A percentile compares a stretch with the other conserved stretches of the same genome.
Conservation (phyloP, 768 basidiomycete species). For the Cantharellus anzutake region DNA sequence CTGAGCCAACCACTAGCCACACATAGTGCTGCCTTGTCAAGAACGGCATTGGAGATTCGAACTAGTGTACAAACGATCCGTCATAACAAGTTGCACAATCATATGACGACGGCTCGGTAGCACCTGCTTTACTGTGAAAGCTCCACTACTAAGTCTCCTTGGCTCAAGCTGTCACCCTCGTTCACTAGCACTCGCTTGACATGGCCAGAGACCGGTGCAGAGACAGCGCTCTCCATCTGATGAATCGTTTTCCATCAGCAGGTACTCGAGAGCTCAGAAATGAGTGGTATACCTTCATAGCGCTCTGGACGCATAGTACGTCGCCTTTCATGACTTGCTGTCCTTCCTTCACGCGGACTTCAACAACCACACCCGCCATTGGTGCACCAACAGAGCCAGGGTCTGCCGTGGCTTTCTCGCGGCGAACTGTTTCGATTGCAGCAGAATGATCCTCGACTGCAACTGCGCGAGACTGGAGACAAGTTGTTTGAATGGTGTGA, state of each 20-base stretch:
- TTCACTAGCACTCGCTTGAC: constrained; percentile 84
- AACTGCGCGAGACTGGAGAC: constrained; percentile 69
- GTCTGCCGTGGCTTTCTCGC: constrained; percentile 86
- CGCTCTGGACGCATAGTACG: constrained; percentile 84
- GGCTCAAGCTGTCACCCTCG: constrained; percentile 88
- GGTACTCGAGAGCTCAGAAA: neutral
- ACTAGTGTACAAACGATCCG: too few relatives aligned
- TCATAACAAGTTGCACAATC: too few relatives aligned
- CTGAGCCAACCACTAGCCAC: too few relatives aligned
- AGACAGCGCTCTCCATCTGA: constrained; percentile 95
- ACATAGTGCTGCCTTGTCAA: too few relatives aligned
- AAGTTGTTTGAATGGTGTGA: neutral
- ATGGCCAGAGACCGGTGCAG: constrained; percentile 90
- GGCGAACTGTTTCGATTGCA: constrained; percentile 82
- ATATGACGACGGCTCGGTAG: too few relatives aligned
- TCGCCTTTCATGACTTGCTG: constrained; percentile 98
- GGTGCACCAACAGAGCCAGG: constrained; percentile 96
- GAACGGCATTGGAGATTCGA: too few relatives aligned
- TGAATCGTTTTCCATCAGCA: neutral
- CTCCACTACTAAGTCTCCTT: constrained; percentile 80
- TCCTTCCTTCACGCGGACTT: constrained; percentile 94
- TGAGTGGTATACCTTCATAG: constrained; percentile 64
- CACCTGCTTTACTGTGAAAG: neutral
- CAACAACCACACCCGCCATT: constrained; percentile 96
- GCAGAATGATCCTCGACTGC: constrained; percentile 94